Percentiles rank a stretch among this genome's conserved stretches.
phyloP scores from a whole-genome alignment of 2,329 filamentous ascomycete species.

The Phyllosticta citrichinensis region DNA sequence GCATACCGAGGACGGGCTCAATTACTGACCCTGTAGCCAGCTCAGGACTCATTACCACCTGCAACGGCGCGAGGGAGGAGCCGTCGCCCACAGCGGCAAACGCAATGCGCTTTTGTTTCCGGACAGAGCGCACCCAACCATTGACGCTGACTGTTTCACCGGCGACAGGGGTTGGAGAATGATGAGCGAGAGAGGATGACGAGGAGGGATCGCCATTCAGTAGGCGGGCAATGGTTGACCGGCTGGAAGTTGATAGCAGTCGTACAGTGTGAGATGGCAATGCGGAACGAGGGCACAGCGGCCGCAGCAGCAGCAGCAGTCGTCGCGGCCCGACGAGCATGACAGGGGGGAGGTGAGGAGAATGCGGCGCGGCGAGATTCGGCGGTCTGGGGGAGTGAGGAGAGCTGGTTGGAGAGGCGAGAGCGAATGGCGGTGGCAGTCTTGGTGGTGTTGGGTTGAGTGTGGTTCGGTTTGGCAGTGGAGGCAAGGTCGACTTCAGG shows the following conservation, averaged over 20 bases:
- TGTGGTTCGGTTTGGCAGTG: neutral
- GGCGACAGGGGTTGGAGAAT: neutral
- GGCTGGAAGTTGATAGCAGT: conserved; percentile 10
- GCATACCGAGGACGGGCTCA: neutral
- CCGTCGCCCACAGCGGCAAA: conserved; percentile 86
- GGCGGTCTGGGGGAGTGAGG: conserved; percentile 8
- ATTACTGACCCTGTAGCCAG: conserved; percentile 60
- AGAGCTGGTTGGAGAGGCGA: neutral
- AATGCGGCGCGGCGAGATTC: neutral
- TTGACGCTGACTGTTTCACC: conserved; percentile 41
- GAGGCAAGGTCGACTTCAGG: neutral
- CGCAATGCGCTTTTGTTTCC: conserved; percentile 72
- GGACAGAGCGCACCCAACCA: conserved; percentile 74
- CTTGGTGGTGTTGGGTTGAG: too few species aligned
- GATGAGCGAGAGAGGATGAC: conserved; percentile 17
- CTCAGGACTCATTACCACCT: conserved; percentile 66
- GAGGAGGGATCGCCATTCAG: conserved; percentile 13
- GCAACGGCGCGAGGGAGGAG: conserved; percentile 66
- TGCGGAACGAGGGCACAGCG: conserved; percentile 17
- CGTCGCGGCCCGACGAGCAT: conserved; percentile 8
- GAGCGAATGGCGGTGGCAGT: neutral
- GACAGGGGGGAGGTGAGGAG: conserved; percentile 10
- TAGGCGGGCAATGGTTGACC: conserved; percentile 31
- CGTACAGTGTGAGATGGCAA: conserved; percentile 14
- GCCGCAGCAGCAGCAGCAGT: conserved; percentile 15